Evolutionary conservation across 139 green algal genomes (phyloP), one percentile per base, ranked within the genome.

Genomic region (Protoeuglena noctilucae): DNA sequence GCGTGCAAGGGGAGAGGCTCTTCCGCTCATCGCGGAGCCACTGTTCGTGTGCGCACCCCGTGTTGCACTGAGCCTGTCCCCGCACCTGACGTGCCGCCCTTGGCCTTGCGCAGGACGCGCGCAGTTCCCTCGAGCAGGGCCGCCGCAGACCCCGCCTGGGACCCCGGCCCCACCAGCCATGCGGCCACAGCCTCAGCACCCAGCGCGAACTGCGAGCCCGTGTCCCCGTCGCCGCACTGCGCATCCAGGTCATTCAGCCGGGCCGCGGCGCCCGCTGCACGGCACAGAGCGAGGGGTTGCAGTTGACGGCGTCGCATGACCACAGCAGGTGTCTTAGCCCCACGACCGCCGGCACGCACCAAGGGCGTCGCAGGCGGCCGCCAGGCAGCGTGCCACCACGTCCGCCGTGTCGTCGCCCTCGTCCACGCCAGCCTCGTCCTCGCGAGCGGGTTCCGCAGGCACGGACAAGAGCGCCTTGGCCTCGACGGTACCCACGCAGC

Each of bases 291-390:
- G 58, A 26, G 22, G 50, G 40, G 45, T 65, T 45, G 43, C 68
- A 53, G 16, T 2, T 30, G 24, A 46, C 49, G 4, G 14, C 27
- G 7, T 39, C 54, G 31, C 77, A 48, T 19, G 61, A 65, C 1
- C 25, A 23, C 34, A 70, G 55, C 9, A 87, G 51, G 2, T 69
- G 34, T 43, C 72, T 7, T 69, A 31, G 0, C 73, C 80, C 2
- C 73, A 54, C 4, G 49, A 52, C 19, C 90, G 25, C 1, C 84
- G 93, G 3, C 56, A 53, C 14, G 82, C 86, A 55, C 86, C 93
- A 70, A 93, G 84, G 26, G 54, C 54, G 19, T 47, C 1, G 25
- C 34, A 14, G 22, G 16, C 23, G 23, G 50, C 0, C 23, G 22
- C 21, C 22, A 28, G 17, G n/a, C 19, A 1, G 31, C 26, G 47